phyloP scores from a whole-genome alignment of 352 stramenopile species.

The Phytopythium aichiense region DNA sequence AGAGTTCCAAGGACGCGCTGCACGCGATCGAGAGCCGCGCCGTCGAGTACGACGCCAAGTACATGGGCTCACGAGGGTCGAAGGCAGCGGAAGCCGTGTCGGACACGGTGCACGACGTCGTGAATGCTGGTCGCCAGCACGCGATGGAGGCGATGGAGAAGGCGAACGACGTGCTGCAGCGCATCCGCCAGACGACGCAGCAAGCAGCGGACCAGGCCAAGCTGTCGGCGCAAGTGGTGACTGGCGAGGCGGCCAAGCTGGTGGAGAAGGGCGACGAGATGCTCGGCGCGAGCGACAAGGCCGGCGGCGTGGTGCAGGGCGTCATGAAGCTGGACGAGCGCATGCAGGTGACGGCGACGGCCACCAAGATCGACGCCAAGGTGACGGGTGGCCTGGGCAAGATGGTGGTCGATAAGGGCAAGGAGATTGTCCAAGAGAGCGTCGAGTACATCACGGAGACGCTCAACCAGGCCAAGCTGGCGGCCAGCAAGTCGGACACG shows the following conservation, averaged over 20 bases:
- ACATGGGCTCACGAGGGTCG: conserved; percentile 24
- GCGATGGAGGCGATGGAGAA: conserved; percentile 57
- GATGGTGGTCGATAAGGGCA: conserved; percentile 43
- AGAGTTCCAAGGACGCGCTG: conserved; percentile 36
- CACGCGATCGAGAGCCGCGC: conserved; percentile 35
- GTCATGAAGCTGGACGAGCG: conserved; percentile 52
- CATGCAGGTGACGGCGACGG: conserved; percentile 51
- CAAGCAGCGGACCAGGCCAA: conserved; percentile 29
- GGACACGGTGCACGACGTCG: conserved; percentile 34
- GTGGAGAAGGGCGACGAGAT: conserved; percentile 53
- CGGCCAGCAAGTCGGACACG: conserved; percentile 38
- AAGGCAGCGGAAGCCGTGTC: conserved; percentile 6
- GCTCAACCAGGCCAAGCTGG: conserved; percentile 51
- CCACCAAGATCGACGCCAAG: conserved; percentile 53
- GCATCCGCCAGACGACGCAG: conserved; percentile 34
- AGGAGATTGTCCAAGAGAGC: conserved; percentile 58
- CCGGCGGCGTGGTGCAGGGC: conserved; percentile 37
- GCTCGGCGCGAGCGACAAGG: conserved; percentile 36
- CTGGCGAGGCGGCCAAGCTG: conserved; percentile 37
- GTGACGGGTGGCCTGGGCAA: conserved; percentile 57
- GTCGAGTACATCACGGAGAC: conserved; percentile 67
- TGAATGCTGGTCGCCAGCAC: conserved; percentile 48
- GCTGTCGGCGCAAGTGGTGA: conserved; percentile 25
- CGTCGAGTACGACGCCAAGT: conserved; percentile 56
- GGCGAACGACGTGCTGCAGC: conserved; percentile 43